phyloP scores from a whole-genome alignment of 2,329 filamentous ascomycete genomes.

The Colletotrichum sansevieriae region DNA sequence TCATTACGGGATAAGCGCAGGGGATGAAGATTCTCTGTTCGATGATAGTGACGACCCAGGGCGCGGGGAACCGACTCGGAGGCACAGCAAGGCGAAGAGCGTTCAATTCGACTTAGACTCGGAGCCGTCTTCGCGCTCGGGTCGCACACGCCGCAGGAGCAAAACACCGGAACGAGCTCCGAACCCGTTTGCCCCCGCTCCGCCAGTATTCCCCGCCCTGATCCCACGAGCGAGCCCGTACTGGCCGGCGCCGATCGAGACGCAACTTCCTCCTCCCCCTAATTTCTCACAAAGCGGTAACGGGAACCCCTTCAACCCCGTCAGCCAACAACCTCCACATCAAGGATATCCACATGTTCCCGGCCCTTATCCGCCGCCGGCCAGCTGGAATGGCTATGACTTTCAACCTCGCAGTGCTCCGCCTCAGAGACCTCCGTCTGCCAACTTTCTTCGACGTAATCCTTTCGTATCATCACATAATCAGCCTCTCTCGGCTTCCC shows the following conservation, averaged over 20 bases:
- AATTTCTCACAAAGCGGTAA: neutral
- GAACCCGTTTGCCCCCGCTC: conserved; percentile 1
- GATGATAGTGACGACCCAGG: conserved; percentile 1
- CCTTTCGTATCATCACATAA: too few species aligned
- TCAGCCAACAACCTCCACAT: neutral
- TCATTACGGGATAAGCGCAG: too few species aligned
- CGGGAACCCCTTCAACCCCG: conserved; percentile 3
- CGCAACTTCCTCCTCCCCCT: neutral
- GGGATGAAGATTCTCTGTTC: neutral
- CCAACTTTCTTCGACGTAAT: neutral
- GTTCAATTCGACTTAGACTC: neutral
- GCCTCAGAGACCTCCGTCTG: neutral
- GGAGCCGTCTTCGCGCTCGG: neutral
- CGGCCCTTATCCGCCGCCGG: neutral
- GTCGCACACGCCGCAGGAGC: neutral
- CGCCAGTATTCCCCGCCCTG: neutral
- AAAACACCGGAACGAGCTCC: neutral
- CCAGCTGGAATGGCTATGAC: neutral
- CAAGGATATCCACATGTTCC: neutral
- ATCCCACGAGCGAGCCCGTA: neutral
- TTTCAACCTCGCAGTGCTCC: neutral
- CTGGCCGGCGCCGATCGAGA: conserved; percentile 3
- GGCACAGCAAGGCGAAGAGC: neutral
- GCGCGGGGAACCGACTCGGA: neutral
- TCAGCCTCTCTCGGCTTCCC: too few species aligned